Evolutionary conservation across 495 filamentous ascomycete genomes (phyloP).

Genomic region (Neurospora sublineolata): DNA sequence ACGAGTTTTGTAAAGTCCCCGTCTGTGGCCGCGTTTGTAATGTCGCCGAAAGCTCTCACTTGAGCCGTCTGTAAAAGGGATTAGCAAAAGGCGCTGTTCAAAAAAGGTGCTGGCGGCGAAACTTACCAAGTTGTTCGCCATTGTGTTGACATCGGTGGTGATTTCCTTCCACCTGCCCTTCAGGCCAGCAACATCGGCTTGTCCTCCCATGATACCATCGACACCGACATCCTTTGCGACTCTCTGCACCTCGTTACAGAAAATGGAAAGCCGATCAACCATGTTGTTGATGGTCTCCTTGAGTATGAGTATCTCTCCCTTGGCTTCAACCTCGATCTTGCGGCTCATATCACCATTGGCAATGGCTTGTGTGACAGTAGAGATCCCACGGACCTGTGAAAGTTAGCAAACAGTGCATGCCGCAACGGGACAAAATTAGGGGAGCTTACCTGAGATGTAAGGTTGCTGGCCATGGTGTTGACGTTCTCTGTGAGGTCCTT

Average conservation of each 20-base stretch:
- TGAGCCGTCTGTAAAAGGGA: slow-evolving; percentile 57
- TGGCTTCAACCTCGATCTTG: slow-evolving; percentile 91
- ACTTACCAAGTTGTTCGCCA: slow-evolving; percentile 80
- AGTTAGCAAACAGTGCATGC: slow-evolving; percentile 4
- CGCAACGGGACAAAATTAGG: background rate
- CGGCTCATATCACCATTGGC: slow-evolving; percentile 86
- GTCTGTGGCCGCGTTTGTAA: slow-evolving; percentile 91
- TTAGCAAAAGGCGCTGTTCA: slow-evolving; percentile 3
- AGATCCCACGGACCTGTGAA: slow-evolving; percentile 72
- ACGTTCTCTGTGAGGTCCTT: slow-evolving; percentile 96
- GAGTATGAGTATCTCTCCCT: slow-evolving; percentile 85
- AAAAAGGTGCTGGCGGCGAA: background rate
- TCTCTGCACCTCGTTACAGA: slow-evolving; percentile 92
- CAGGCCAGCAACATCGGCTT: slow-evolving; percentile 88
- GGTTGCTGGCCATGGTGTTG: slow-evolving; percentile 89
- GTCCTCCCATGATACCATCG: slow-evolving; percentile 97
- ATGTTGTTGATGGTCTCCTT: slow-evolving; percentile 99
- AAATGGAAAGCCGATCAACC: slow-evolving; percentile 90
- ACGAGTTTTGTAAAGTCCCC: slow-evolving; percentile 96
- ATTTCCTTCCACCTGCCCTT: slow-evolving; percentile 98
- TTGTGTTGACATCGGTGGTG: slow-evolving; percentile 94
- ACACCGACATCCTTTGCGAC: slow-evolving; percentile 96
- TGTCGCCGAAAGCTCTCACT: slow-evolving; percentile 94
- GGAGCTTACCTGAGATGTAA: slow-evolving; percentile 60
- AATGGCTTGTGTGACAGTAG: slow-evolving; percentile 93